A percentile compares a stretch with the other conserved stretches of the same genome.
These are phyloP conservation scores for Lathyrus aphaca DNA, from an alignment of 306 rosid genomes.

Conservation along the genomic window DNA sequence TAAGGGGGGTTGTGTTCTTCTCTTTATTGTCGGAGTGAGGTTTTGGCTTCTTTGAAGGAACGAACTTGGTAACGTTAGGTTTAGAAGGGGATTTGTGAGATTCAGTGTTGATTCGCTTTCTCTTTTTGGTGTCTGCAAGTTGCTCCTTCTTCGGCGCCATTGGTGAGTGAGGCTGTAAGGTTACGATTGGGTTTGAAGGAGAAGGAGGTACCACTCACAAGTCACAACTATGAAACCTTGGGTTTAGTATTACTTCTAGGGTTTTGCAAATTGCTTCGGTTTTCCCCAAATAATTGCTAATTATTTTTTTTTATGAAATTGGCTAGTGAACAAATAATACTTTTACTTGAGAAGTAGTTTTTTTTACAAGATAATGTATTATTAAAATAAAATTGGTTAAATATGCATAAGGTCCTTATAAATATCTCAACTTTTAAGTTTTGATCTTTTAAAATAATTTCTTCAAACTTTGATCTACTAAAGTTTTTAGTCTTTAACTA, in stretches of 20 bases:
- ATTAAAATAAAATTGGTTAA: no score
- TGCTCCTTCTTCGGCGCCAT: conserved; percentile 74
- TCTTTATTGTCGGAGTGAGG: conserved; percentile 39
- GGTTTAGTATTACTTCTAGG: conserved; percentile 34
- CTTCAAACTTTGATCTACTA: no score
- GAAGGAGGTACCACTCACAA: not conserved
- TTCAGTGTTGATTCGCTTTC: conserved; percentile 57
- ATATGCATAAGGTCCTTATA: no score
- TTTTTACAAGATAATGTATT: no score
- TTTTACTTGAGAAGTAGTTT: no score
- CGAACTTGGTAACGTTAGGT: conserved; percentile 59
- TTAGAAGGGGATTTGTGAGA: conserved; percentile 47
- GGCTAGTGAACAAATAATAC: no score
- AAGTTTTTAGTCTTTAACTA: no score
- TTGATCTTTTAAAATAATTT: no score
- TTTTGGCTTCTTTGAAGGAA: conserved; percentile 45
- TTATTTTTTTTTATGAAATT: no score
- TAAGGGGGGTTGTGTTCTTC: conserved; percentile 46
- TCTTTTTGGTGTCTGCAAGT: conserved; percentile 47
- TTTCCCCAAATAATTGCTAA: not conserved
- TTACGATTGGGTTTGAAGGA: not conserved
- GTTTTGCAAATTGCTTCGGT: conserved; percentile 27
- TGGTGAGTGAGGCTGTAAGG: conserved; percentile 28
- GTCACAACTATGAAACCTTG: no score
- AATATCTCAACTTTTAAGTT: no score